phyloP scores from a whole-genome alignment of 345 rosid species.

The Hibiscus trionum region DNA sequence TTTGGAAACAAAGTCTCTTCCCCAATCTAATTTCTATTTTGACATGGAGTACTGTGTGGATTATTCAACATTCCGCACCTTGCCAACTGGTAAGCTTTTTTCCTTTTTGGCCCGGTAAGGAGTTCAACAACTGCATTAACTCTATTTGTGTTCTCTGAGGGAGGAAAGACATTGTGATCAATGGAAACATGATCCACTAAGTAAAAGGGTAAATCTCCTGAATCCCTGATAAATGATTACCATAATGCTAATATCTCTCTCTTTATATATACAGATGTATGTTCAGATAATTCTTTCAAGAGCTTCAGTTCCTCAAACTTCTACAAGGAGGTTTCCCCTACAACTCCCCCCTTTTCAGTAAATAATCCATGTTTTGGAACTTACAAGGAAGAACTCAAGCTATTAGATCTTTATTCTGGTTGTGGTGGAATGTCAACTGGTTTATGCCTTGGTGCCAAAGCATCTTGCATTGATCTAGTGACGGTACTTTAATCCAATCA shows the following conservation, averaged over 20 bases:
- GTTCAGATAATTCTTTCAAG: constrained; percentile 30
- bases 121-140: not conserved
- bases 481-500: constrained; percentile 49
- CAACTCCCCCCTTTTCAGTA: constrained; percentile 16
- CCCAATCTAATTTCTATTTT: constrained; percentile 55
- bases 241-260: constrained; percentile 6
- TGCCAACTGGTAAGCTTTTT: constrained; percentile 42
- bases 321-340: constrained; percentile 14
- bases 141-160: not conserved
- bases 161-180: not conserved
- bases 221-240: too few relatives aligned
- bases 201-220: not conserved
- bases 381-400: constrained; percentile 34
- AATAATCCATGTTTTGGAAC: constrained; percentile 23
- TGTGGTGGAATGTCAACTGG: constrained; percentile 99
- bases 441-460: constrained; percentile 74
- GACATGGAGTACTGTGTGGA: constrained; percentile 92
- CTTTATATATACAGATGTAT: not conserved
- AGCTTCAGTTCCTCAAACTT: constrained; percentile 19
- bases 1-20: constrained; percentile 27
- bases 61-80: constrained; percentile 70
- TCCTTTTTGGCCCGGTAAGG: not conserved
- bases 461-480: constrained; percentile 54
- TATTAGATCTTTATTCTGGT: constrained; percentile 86
- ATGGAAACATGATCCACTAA: not conserved